Conservation (phyloP, 2,329 filamentous ascomycete genomes). For the Penicillium sp. region DNA sequence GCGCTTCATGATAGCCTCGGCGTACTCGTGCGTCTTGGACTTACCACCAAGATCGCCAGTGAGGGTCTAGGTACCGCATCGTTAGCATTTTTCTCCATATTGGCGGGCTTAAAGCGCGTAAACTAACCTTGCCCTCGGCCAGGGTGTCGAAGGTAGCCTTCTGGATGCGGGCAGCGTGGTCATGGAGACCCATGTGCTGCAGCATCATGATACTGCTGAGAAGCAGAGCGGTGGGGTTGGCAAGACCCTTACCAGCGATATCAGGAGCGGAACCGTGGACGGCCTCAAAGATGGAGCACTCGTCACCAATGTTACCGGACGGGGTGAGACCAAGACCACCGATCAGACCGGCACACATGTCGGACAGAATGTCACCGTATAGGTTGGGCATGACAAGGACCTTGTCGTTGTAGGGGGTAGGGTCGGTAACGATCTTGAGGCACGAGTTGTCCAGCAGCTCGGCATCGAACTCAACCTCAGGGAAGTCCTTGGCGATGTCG, state of each 20-base stretch:
- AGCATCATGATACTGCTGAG: conserved; percentile 99
- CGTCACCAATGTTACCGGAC: conserved; percentile 97
- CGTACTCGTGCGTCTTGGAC: conserved; percentile 93
- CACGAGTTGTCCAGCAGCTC: conserved; percentile 99
- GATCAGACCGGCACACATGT: conserved; percentile 98
- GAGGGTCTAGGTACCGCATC: conserved; percentile 54
- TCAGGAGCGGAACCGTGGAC: conserved; percentile 97
- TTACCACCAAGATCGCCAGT: conserved; percentile 96
- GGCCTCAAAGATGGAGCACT: conserved; percentile 99
- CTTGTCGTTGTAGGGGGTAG: conserved; percentile 96
- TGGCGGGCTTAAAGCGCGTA: background rate
- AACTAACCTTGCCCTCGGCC: conserved; percentile 80
- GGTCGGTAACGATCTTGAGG: conserved; percentile 97
- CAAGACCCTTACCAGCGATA: conserved; percentile 91
- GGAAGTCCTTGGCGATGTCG: conserved; percentile 91
- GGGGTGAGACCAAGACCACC: conserved; percentile 95
- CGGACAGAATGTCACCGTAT: conserved; percentile 98
- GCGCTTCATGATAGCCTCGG: conserved; percentile 78
- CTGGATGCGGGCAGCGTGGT: conserved; percentile 85
- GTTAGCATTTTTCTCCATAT: conserved; percentile 13
- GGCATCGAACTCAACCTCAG: conserved; percentile 90
- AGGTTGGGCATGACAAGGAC: conserved; percentile 97
- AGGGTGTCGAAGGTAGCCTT: conserved; percentile 92
- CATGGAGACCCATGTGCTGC: conserved; percentile 89
- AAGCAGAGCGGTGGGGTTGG: conserved; percentile 94